These are phyloP conservation scores for Acephala macrosclerotiorum DNA, from an alignment of 2,329 filamentous ascomycete species.

Conservation along the genomic window DNA sequence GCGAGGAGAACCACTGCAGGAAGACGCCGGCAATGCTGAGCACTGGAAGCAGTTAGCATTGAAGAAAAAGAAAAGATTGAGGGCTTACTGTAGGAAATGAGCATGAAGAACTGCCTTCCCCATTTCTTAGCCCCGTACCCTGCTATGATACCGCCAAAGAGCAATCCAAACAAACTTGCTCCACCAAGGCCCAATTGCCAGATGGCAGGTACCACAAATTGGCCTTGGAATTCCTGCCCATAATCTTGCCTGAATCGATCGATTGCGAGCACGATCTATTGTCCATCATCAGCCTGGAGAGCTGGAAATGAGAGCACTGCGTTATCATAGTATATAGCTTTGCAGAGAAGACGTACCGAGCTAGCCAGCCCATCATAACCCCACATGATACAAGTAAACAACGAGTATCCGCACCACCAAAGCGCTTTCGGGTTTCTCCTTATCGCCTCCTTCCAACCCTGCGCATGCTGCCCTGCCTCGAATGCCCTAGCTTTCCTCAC, in stretches of 20 bases:
- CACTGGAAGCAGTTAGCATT: slow-evolving; percentile 16
- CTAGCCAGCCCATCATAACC: slow-evolving; percentile 37
- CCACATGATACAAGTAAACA: slow-evolving; percentile 38
- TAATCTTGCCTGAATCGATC: slow-evolving; percentile 34
- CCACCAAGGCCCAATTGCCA: slow-evolving; percentile 33
- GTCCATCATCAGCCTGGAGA: slow-evolving; percentile 1
- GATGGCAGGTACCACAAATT: slow-evolving; percentile 32
- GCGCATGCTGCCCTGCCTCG: slow-evolving; percentile 18
- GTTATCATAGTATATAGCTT: neutral
- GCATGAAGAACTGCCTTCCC: slow-evolving; percentile 34
- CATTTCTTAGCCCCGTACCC: slow-evolving; percentile 30
- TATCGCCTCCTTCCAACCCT: slow-evolving; percentile 29
- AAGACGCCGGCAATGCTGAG: slow-evolving; percentile 33
- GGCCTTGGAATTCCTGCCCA: slow-evolving; percentile 23
- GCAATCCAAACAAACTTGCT: slow-evolving; percentile 28
- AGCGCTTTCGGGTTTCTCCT: slow-evolving; percentile 28
- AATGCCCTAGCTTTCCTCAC: slow-evolving; percentile 8
- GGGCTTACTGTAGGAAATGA: slow-evolving; percentile 30
- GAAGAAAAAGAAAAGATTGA: neutral
- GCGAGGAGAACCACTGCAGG: slow-evolving; percentile 31
- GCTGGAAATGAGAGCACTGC: neutral
- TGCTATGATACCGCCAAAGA: slow-evolving; percentile 31
- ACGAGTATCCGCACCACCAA: slow-evolving; percentile 29
- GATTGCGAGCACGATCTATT: slow-evolving; percentile 35
- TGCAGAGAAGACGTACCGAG: slow-evolving; percentile 20